Evolutionary conservation across 208 protist genomes (phyloP), one percentile per base, ranked within the genome.

Genomic region (Crithidia mellificae): DNA sequence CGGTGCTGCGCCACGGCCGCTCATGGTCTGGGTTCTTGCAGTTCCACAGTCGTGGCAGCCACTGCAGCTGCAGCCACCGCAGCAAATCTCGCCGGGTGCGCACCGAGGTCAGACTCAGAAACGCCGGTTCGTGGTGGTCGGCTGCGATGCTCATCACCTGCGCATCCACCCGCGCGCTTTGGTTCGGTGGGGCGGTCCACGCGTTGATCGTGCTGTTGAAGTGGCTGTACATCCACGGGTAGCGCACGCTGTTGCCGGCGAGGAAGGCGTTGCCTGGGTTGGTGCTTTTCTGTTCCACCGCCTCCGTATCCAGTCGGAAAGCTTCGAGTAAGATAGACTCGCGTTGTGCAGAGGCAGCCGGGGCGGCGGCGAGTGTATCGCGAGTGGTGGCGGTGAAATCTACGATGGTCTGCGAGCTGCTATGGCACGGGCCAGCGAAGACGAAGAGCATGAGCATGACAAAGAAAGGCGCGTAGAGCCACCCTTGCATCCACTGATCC

Each of bases 241-340:
- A 70, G 17, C 32, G 44, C 11, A 9, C 64, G 20, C 74, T 84
- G 56, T 62, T 66, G 36, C 79, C 79, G 15, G 59, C 6, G 15
- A 75, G 62, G 49, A 77, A 80, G 54, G 55, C 22, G 8, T 59
- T 54, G 15, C 5, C 36, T 8, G 63, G 61, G 64, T 29, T 49
- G 25, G 66, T 59, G 27, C 11, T 34, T 38, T 36, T 43, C 34
- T n/a, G 15, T 2, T 29, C 6, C n/a, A 30, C 32, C 11, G 17
- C 25, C 62, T 83, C 69, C 27, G 73, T 76, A 57, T 79, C 69
- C 15, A 84, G 74, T 44, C 74, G 73, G 27, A 80, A 75, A 2
- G 72, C 71, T n/a, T 78, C 68, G 14, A 76, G 49, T 50, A 79
- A 25, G 6, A 79, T 63, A 0, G 44, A 36, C 22, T 43, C 64